A percentile compares a stretch with the other conserved stretches of the same genome.
These are phyloP conservation scores for Volvariella surrecta DNA, from an alignment of 1,284 basidiomycete genomes.

Conservation along the genomic window DNA sequence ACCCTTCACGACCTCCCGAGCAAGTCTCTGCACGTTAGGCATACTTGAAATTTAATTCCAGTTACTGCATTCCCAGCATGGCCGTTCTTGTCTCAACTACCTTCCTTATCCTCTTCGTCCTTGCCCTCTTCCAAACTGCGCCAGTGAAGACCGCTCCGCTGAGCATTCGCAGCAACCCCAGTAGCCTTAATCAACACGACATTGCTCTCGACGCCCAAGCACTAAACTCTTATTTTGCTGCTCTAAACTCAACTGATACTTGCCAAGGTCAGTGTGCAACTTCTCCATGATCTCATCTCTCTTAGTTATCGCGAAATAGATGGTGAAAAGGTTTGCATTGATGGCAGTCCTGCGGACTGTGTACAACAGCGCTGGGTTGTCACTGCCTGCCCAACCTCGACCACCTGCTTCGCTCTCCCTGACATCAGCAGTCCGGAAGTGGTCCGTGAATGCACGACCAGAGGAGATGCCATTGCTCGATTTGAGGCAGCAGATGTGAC, in stretches of 20 bases:
- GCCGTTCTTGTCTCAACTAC: constrained; percentile 8
- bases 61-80: constrained; percentile 4
- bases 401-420: constrained; percentile 43
- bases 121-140: not conserved
- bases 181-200: not conserved
- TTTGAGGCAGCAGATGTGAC: constrained; percentile 37
- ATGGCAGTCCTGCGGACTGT: constrained; percentile 24
- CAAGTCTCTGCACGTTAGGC: not conserved
- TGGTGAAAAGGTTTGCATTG: constrained; percentile 36
- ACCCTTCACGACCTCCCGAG: constrained; percentile 11
- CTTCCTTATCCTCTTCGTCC: constrained; percentile 8
- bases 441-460: constrained; percentile 35
- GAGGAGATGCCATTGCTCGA: constrained; percentile 29
- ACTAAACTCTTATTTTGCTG: constrained; percentile 27
- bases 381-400: constrained; percentile 29
- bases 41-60: not conserved
- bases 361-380: constrained; percentile 22
- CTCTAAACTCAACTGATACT: constrained; percentile 22
- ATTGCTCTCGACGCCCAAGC: constrained; percentile 31
- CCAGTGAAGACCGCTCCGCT: not conserved
- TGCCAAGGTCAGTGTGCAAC: constrained; percentile 33
- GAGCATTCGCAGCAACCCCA: constrained; percentile 1
- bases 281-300: constrained; percentile 5
- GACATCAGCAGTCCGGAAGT: constrained; percentile 43
- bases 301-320: constrained; percentile 17